Percentiles rank a stretch among this genome's conserved stretches.
Evolutionary conservation across 2,329 filamentous ascomycete genomes (phyloP).

Genomic region (Huntiella savannae): DNA sequence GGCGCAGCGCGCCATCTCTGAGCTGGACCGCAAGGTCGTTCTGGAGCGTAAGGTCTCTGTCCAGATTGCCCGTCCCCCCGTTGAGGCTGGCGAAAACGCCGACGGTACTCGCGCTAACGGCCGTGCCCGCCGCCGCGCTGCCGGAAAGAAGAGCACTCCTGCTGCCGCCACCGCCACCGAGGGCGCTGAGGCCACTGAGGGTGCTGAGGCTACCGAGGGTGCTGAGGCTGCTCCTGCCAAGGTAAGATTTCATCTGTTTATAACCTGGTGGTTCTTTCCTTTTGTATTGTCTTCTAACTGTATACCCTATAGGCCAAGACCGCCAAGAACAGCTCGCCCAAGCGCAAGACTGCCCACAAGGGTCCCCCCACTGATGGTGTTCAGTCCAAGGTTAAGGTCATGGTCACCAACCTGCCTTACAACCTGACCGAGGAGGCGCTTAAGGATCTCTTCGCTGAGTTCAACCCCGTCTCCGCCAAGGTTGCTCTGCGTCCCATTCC

Average conservation of each 20-base stretch:
- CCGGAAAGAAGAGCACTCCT: conserved; percentile 23
- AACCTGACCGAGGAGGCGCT: conserved; percentile 96
- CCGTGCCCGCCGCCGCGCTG: conserved; percentile 44
- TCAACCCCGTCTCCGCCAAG: conserved; percentile 87
- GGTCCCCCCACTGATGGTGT: conserved; percentile 94
- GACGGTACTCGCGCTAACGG: conserved; percentile 43
- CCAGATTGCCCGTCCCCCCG: conserved; percentile 93
- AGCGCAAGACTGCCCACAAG: conserved; percentile 36
- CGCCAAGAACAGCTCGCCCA: conserved; percentile 23
- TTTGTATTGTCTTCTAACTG: not conserved
- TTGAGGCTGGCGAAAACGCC: conserved; percentile 61
- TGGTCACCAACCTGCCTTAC: conserved; percentile 98
- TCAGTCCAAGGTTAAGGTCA: conserved; percentile 98
- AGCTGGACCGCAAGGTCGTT: conserved; percentile 94
- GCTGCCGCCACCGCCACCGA: conserved; percentile 22
- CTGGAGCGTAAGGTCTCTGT: conserved; percentile 98
- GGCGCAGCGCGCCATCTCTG: conserved; percentile 84
- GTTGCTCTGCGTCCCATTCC: conserved; percentile 96
- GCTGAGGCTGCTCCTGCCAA: conserved; percentile 24
- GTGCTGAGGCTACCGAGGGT: conserved; percentile 23
- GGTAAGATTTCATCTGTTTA: conserved; percentile 3
- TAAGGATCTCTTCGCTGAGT: conserved; percentile 88
- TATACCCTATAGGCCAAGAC: conserved; percentile 29
- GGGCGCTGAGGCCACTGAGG: conserved; percentile 24
- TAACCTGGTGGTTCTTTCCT: not conserved